Evolutionary conservation across 129 eudicot genomes (phyloP).

Genomic region (Chrysanthemum lavandulifolium): DNA sequence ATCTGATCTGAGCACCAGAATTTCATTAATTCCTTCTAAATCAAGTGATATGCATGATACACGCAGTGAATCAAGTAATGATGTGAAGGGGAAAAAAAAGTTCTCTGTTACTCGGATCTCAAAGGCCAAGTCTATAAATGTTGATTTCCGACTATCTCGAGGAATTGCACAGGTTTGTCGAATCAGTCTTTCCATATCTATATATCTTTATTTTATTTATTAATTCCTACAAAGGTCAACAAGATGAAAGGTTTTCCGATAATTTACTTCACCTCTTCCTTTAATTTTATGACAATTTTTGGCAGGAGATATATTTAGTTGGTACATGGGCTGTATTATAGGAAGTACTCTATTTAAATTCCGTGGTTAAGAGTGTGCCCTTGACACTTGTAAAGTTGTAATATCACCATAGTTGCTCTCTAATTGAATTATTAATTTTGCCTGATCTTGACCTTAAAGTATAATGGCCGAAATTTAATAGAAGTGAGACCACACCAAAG

Average conservation of each 20-base stretch:
- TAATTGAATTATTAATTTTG: no score
- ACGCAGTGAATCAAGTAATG: constrained; percentile 49
- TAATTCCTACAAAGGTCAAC: no score
- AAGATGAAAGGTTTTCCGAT: not conserved
- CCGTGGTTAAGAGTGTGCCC: no score
- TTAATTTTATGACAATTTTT: constrained; percentile 11
- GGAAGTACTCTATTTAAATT: not conserved
- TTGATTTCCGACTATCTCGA: constrained; percentile 90
- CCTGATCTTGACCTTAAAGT: no score
- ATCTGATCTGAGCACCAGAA: constrained; percentile 42
- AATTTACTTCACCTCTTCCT: constrained; percentile 1
- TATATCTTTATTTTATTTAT: not conserved
- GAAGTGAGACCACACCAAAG: no score
- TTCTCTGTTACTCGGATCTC: constrained; percentile 80
- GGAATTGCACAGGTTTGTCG: constrained; percentile 88
- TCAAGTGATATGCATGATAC: constrained; percentile 42
- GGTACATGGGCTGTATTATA: constrained; percentile 15
- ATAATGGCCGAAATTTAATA: no score
- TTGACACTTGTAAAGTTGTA: no score
- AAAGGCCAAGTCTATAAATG: constrained; percentile 83
- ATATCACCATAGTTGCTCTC: no score
- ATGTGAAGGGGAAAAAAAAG: constrained; percentile 63
- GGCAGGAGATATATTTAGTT: constrained; percentile 13
- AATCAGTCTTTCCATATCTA: constrained; percentile 16
- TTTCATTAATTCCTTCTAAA: constrained; percentile 39